Evolutionary conservation across 2,329 filamentous ascomycete genomes (phyloP).

Genomic region (Calonectria leucothoes): DNA sequence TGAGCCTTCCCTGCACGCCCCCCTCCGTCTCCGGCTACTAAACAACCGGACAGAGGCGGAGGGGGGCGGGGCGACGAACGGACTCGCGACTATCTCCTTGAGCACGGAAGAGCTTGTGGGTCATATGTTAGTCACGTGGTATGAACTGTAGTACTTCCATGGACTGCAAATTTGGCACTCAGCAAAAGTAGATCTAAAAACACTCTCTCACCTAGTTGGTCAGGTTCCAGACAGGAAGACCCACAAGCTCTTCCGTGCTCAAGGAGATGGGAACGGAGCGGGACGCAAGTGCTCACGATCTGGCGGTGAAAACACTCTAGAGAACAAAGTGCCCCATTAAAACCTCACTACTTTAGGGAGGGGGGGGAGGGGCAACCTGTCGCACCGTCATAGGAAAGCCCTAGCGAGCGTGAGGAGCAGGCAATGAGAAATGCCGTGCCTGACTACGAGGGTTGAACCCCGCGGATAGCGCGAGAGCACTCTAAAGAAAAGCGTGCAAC

Average conservation of each 20-base stretch:
- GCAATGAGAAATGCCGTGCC: background rate
- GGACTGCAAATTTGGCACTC: too few relatives aligned
- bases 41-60: slow-evolving; percentile 2
- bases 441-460: slow-evolving; percentile 1
- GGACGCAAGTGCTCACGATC: slow-evolving; percentile 17
- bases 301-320: slow-evolving; percentile 19
- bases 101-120: too few relatives aligned
- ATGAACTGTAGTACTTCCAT: too few relatives aligned
- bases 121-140: too few relatives aligned
- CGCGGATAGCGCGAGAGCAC: slow-evolving; percentile 11
- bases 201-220: too few relatives aligned
- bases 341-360: background rate
- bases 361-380: background rate
- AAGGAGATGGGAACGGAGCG: slow-evolving; percentile 20
- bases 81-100: slow-evolving; percentile 7
- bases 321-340: background rate
- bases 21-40: background rate
- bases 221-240: too few relatives aligned
- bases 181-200: too few relatives aligned
- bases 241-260: too few relatives aligned
- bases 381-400: background rate
- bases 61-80: slow-evolving; percentile 11
- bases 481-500: background rate
- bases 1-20: background rate
- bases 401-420: background rate